These are phyloP conservation scores for Haberlea rhodopensis DNA, from an alignment of 257 asterid genomes.

Conservation along the genomic window DNA sequence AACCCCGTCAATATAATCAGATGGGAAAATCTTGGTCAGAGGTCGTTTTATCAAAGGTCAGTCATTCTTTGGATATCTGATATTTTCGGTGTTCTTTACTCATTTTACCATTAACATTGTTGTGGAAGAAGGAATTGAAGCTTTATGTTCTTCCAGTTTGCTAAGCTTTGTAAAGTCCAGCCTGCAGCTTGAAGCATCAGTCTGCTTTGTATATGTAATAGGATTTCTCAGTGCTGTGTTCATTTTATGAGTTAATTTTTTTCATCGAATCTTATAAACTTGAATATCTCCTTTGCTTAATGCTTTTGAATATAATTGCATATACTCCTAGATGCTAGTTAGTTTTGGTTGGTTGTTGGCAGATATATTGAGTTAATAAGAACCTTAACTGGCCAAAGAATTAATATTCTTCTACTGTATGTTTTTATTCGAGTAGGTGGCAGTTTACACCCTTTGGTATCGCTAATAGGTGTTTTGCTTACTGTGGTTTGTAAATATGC, in stretches of 20 bases:
- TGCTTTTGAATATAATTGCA: background rate
- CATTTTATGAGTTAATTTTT: background rate
- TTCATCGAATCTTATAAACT: too few species aligned
- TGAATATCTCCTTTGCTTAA: background rate
- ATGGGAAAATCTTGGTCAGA: slow-evolving; percentile 11
- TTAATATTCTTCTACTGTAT: too few species aligned
- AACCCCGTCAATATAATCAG: slow-evolving; percentile 45
- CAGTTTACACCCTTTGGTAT: too few species aligned
- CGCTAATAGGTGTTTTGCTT: too few species aligned
- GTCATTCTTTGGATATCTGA: background rate
- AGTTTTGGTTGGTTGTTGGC: background rate
- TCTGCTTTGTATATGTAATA: background rate
- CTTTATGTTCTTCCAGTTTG: background rate
- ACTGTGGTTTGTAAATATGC: too few species aligned
- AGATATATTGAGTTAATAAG: too few species aligned
- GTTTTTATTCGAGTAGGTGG: too few species aligned
- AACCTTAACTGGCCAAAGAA: too few species aligned
- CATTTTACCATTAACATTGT: slow-evolving; percentile 10
- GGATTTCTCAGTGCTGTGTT: background rate
- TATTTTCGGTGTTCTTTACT: background rate
- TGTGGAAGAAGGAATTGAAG: background rate
- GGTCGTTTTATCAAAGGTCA: background rate
- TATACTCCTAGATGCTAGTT: background rate
- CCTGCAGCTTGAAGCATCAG: background rate
- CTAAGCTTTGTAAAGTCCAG: background rate